Conservation (phyloP, 2,329 filamentous ascomycete species). For the Colletotrichum caudatum region DNA sequence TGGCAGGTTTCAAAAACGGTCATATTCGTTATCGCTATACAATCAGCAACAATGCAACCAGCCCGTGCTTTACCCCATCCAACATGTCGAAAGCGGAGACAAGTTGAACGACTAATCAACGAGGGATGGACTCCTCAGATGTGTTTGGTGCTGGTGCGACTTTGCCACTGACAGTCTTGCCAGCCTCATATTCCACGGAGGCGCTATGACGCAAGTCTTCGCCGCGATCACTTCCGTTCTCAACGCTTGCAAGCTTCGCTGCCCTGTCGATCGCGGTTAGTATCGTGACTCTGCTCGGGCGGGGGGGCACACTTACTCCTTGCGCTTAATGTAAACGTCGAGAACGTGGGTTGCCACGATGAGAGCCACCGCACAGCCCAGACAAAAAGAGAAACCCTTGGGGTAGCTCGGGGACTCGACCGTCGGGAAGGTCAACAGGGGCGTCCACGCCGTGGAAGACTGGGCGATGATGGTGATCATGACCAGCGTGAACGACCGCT, state of each 20-base stretch:
- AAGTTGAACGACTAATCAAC: background rate
- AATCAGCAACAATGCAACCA: background rate
- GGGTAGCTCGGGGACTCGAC: slow-evolving; percentile 57
- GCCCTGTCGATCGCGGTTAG: slow-evolving; percentile 3
- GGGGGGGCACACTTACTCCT: slow-evolving; percentile 20
- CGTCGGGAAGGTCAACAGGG: slow-evolving; percentile 62
- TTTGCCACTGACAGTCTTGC: background rate
- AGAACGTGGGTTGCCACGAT: slow-evolving; percentile 38
- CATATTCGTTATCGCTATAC: background rate
- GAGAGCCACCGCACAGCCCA: slow-evolving; percentile 34
- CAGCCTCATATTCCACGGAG: background rate
- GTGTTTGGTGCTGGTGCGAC: background rate
- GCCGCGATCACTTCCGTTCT: background rate
- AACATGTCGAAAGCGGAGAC: background rate
- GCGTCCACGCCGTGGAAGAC: slow-evolving; percentile 68
- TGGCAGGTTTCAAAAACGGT: no score
- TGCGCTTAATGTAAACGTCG: slow-evolving; percentile 40
- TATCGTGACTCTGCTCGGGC: accelerated
- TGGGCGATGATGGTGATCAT: slow-evolving; percentile 58
- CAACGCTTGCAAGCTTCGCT: slow-evolving; percentile 13
- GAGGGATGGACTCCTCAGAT: slow-evolving; percentile 9
- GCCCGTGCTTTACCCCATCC: accelerated
- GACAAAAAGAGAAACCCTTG: slow-evolving; percentile 58
- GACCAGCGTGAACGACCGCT: slow-evolving; percentile 37
- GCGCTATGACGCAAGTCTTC: background rate